phyloP scores from a whole-genome alignment of 2,329 filamentous ascomycete species.

The Calonectria fujianensis region DNA sequence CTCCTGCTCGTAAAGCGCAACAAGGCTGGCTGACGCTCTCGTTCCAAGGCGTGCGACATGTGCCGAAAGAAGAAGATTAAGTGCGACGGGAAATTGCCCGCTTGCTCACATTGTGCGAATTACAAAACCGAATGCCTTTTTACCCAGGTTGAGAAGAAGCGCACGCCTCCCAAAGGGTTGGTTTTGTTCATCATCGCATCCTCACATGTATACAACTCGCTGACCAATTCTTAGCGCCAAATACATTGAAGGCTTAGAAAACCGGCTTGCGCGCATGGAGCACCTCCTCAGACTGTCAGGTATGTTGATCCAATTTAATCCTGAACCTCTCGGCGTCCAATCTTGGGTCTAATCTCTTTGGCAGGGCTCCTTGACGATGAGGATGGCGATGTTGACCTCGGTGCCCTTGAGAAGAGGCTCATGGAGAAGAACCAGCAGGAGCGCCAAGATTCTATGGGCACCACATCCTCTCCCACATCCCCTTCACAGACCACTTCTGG shows the following conservation, averaged over 20 bases:
- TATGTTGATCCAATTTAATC: slow-evolving; percentile 54
- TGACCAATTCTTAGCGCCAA: slow-evolving; percentile 80
- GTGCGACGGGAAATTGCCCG: slow-evolving; percentile 95
- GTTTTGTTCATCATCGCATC: slow-evolving; percentile 49
- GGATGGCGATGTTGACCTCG: slow-evolving; percentile 90
- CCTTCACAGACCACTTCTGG: slow-evolving; percentile 68
- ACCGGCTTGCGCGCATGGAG: slow-evolving; percentile 96
- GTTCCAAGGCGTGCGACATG: slow-evolving; percentile 89
- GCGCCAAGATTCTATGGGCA: slow-evolving; percentile 69
- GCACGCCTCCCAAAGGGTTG: slow-evolving; percentile 96
- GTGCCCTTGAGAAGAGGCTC: slow-evolving; percentile 87
- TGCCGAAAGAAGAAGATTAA: slow-evolving; percentile 98
- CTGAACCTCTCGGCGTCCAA: neutral
- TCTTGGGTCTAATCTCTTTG: slow-evolving; percentile 36
- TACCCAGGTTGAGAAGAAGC: slow-evolving; percentile 99
- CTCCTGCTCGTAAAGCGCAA: slow-evolving; percentile 5
- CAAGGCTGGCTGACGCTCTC: slow-evolving; percentile 42
- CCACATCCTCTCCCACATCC: slow-evolving; percentile 70
- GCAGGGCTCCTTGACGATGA: slow-evolving; percentile 88
- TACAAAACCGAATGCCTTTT: slow-evolving; percentile 99
- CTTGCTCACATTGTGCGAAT: slow-evolving; percentile 96
- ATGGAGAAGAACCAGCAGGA: slow-evolving; percentile 73
- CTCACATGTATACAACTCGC: slow-evolving; percentile 25
- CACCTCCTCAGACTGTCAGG: slow-evolving; percentile 89
- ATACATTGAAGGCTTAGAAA: slow-evolving; percentile 98